Conservation (phyloP, 1,139 yeast genomes). For the Wickerhamomyces sp. region DNA sequence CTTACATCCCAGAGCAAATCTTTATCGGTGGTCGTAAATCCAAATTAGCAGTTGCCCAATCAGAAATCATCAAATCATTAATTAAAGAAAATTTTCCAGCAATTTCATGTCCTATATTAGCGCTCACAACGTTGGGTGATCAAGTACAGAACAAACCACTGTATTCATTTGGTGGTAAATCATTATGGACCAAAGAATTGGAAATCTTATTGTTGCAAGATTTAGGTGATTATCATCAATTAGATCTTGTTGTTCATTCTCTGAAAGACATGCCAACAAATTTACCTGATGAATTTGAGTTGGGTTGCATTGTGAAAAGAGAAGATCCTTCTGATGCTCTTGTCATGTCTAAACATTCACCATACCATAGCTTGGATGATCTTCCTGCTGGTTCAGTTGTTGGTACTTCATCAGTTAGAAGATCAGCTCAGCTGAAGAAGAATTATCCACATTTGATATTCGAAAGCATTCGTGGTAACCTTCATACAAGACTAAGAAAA, state of each 20-base stretch:
- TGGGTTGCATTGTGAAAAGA: conserved; percentile 83
- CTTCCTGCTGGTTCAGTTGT: conserved; percentile 83
- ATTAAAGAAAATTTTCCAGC: conserved; percentile 61
- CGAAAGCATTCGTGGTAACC: conserved; percentile 85
- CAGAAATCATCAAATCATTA: conserved; percentile 62
- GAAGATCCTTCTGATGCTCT: conserved; percentile 93
- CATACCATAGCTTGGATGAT: conserved; percentile 60
- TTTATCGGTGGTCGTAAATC: conserved; percentile 87
- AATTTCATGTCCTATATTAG: conserved; percentile 64
- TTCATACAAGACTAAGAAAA: conserved; percentile 77
- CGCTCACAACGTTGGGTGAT: conserved; percentile 86
- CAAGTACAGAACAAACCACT: conserved; percentile 79
- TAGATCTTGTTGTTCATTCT: conserved; percentile 91
- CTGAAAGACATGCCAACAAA: conserved; percentile 93
- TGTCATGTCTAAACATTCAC: conserved; percentile 67
- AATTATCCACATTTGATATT: conserved; percentile 52
- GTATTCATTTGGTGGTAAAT: conserved; percentile 93
- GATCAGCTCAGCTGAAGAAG: conserved; percentile 75
- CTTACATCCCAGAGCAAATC: conserved; percentile 22
- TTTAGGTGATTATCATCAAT: conserved; percentile 59
- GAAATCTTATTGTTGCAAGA: conserved; percentile 69
- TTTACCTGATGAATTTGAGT: conserved; percentile 82
- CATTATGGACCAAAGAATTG: conserved; percentile 93
- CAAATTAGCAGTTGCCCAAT: conserved; percentile 79
- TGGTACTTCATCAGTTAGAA: conserved; percentile 90